A percentile compares a stretch with the other conserved stretches of the same genome.
phyloP scores from a whole-genome alignment of 257 asterid genomes.

The Scutellaria minor region DNA sequence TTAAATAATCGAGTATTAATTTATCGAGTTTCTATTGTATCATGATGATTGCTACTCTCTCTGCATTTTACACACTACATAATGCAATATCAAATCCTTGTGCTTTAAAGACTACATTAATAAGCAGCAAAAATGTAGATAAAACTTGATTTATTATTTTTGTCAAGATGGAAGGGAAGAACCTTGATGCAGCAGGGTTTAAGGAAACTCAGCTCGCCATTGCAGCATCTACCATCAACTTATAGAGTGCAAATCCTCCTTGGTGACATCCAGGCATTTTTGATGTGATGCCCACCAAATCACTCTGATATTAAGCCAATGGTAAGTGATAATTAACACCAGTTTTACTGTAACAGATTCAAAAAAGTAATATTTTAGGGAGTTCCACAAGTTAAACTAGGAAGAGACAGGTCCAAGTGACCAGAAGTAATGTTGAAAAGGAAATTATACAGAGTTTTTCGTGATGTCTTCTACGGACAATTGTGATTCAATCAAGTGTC shows the following conservation, averaged over 20 bases:
- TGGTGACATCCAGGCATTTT: constrained; percentile 97
- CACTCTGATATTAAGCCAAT: constrained; percentile 52
- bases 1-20: no score
- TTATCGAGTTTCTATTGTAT: no score
- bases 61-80: background rate
- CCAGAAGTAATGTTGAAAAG: background rate
- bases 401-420: background rate
- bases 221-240: constrained; percentile 62
- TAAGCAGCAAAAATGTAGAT: constrained; percentile 3
- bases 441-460: background rate
- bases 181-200: constrained; percentile 10
- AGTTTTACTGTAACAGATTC: no score
- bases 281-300: constrained; percentile 49
- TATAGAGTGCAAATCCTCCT: constrained; percentile 87
- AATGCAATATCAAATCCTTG: background rate
- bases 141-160: background rate
- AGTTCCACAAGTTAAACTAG: no score
- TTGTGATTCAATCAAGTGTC: background rate
- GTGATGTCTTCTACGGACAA: background rate
- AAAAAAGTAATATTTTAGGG: no score
- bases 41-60: background rate
- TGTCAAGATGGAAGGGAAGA: background rate
- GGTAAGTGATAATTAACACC: background rate
- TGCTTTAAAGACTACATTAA: background rate
- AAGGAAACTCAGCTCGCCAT: constrained; percentile 27